phyloP scores from a whole-genome alignment of 192 early-diverging fungal genomes.

The Podila horticola region DNA sequence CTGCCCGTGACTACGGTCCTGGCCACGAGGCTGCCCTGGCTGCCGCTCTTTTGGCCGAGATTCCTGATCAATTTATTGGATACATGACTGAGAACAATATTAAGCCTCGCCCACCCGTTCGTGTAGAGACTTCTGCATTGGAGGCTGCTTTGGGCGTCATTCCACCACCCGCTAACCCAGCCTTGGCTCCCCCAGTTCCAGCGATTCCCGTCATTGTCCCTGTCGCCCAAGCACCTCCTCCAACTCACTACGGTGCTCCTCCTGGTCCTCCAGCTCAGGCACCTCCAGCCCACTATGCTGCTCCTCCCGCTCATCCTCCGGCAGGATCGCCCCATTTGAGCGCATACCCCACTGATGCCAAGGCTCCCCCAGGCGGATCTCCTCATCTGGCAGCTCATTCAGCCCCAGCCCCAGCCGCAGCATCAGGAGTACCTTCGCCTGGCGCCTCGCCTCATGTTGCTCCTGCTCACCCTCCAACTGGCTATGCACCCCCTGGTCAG shows the following conservation, averaged over 20 bases:
- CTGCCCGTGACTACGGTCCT: slow-evolving; percentile 48
- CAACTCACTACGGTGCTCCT: not conserved
- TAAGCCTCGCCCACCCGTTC: slow-evolving; percentile 26
- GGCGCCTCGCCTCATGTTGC: not conserved
- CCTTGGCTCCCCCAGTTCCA: not conserved
- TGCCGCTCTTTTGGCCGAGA: slow-evolving; percentile 60
- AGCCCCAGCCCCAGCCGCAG: not conserved
- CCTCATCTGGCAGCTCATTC: not conserved
- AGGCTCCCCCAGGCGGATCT: not conserved
- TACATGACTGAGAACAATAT: slow-evolving; percentile 56
- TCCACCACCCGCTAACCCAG: not conserved
- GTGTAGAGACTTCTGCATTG: slow-evolving; percentile 4
- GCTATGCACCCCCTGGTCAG: not conserved
- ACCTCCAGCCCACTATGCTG: not conserved
- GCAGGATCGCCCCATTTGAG: not conserved
- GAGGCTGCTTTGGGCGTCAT: not conserved
- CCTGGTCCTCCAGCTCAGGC: not conserved
- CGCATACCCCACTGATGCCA: not conserved
- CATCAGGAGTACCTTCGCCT: not conserved
- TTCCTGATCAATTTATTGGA: slow-evolving; percentile 63
- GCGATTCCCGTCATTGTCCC: not conserved
- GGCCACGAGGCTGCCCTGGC: slow-evolving; percentile 41
- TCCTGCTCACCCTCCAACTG: not conserved
- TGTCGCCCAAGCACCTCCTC: not conserved
- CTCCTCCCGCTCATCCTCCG: not conserved